Evolutionary conservation across 2,329 filamentous ascomycete genomes (phyloP).

Genomic region (Colletotrichum simmondsii): DNA sequence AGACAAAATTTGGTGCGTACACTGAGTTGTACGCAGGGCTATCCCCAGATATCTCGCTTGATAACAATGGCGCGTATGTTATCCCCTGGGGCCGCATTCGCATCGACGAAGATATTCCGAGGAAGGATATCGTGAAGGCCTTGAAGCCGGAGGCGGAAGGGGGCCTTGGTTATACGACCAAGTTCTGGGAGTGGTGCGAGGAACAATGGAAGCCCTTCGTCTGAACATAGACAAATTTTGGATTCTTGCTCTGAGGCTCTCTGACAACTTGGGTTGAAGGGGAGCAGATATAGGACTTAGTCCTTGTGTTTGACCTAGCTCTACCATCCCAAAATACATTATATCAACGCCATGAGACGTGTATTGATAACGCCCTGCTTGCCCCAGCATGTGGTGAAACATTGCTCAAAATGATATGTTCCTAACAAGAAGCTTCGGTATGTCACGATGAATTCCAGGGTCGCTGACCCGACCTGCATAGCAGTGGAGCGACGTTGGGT

Average conservation of each 20-base stretch:
- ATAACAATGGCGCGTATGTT: conserved; percentile 43
- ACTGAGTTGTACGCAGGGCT: conserved; percentile 53
- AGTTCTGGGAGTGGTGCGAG: conserved; percentile 45
- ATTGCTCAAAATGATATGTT: no score
- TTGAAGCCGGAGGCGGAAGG: conserved; percentile 40
- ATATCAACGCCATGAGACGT: no score
- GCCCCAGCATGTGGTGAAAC: no score
- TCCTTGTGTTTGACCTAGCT: no score
- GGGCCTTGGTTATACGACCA: conserved; percentile 39
- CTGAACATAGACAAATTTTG: background rate
- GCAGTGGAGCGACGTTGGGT: background rate
- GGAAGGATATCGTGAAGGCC: conserved; percentile 42
- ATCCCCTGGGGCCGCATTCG: conserved; percentile 44
- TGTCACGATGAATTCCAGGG: background rate
- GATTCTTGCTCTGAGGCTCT: no score
- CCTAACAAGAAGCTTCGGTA: background rate
- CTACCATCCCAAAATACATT: no score
- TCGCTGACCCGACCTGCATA: background rate
- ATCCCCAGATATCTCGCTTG: conserved; percentile 46
- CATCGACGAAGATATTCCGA: conserved; percentile 31
- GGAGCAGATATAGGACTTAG: no score
- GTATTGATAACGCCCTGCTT: no score
- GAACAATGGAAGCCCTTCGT: conserved; percentile 25
- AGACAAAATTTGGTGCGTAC: conserved; percentile 49
- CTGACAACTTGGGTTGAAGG: no score